These are phyloP conservation scores for Eutrema salsugineum DNA, from an alignment of 441 rosid genomes.

Conservation along the genomic window DNA sequence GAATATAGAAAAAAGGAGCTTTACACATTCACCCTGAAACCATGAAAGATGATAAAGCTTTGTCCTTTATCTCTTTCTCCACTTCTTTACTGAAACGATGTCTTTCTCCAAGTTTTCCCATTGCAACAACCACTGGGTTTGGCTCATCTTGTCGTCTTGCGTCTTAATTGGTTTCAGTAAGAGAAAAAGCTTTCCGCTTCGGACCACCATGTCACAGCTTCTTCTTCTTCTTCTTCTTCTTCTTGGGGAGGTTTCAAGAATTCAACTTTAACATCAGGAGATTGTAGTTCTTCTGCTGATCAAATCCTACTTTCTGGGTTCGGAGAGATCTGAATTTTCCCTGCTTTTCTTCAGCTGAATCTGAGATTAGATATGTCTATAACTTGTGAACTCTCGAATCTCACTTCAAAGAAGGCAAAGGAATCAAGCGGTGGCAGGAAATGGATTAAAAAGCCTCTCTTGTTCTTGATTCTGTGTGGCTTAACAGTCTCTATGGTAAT, in stretches of 20 bases:
- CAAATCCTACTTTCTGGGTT: constrained; percentile 2
- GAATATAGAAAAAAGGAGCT: constrained; percentile 12
- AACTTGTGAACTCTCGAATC: constrained; percentile 50
- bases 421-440: constrained; percentile 35
- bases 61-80: constrained; percentile 31
- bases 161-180: constrained; percentile 43
- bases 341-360: constrained; percentile 13
- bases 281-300: constrained; percentile 29
- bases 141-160: constrained; percentile 44
- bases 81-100: constrained; percentile 46
- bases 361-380: constrained; percentile 48
- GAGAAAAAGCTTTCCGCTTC: constrained; percentile 26
- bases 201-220: constrained; percentile 23
- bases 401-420: constrained; percentile 52
- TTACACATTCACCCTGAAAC: constrained; percentile 17
- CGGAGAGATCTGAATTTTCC: neutral
- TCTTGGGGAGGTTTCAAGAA: constrained; percentile 20
- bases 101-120: constrained; percentile 41
- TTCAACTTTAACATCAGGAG: constrained; percentile 25
- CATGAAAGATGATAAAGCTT: constrained; percentile 40
- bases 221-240: constrained; percentile 30
- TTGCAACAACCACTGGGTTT: constrained; percentile 39
- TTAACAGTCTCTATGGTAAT: constrained; percentile 28
- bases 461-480: constrained; percentile 43
- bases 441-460: constrained; percentile 46